Conservation (phyloP, 768 basidiomycete species). For the Phylloporus rhodoxanthus region DNA sequence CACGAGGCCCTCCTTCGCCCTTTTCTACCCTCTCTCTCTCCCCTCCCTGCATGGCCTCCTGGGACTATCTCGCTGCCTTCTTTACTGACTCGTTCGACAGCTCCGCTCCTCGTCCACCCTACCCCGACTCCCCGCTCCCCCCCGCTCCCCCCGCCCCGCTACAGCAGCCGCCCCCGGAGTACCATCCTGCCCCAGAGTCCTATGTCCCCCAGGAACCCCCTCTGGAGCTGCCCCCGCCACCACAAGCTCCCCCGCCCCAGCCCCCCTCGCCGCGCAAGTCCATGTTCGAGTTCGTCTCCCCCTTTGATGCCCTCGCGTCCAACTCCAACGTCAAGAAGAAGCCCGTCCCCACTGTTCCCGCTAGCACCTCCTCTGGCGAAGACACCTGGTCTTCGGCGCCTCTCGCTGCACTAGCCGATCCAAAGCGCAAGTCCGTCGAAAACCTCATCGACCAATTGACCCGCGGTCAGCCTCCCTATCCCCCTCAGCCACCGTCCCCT, state of each 20-base stretch:
- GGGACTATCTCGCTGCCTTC: slow-evolving; percentile 29
- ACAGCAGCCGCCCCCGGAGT: slow-evolving; percentile 17
- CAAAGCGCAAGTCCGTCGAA: slow-evolving; percentile 79
- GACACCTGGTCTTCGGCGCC: slow-evolving; percentile 50
- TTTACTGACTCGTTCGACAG: slow-evolving; percentile 32
- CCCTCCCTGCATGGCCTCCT: slow-evolving; percentile 26
- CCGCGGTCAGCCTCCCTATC: slow-evolving; percentile 36
- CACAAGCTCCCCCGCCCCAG: slow-evolving; percentile 20
- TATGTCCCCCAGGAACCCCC: slow-evolving; percentile 23
- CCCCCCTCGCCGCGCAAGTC: slow-evolving; percentile 70
- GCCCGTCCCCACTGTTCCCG: slow-evolving; percentile 45
- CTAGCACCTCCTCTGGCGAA: slow-evolving; percentile 42
- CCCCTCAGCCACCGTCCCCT: slow-evolving; percentile 35
- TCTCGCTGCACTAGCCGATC: slow-evolving; percentile 31
- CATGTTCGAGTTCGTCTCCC: slow-evolving; percentile 80
- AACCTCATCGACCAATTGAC: slow-evolving; percentile 73
- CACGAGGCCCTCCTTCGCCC: slow-evolving; percentile 21
- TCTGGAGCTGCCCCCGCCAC: slow-evolving; percentile 20
- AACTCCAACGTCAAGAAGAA: slow-evolving; percentile 59
- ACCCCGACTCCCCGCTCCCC: slow-evolving; percentile 42
- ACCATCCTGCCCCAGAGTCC: slow-evolving; percentile 40
- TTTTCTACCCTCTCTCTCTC: slow-evolving; percentile 19
- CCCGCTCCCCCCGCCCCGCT: slow-evolving; percentile 46
- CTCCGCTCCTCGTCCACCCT: slow-evolving; percentile 45
- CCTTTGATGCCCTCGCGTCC: slow-evolving; percentile 72